Evolutionary conservation across 164 flowering plant genomes (phyloP).

Genomic region (Vitis vinifera): DNA sequence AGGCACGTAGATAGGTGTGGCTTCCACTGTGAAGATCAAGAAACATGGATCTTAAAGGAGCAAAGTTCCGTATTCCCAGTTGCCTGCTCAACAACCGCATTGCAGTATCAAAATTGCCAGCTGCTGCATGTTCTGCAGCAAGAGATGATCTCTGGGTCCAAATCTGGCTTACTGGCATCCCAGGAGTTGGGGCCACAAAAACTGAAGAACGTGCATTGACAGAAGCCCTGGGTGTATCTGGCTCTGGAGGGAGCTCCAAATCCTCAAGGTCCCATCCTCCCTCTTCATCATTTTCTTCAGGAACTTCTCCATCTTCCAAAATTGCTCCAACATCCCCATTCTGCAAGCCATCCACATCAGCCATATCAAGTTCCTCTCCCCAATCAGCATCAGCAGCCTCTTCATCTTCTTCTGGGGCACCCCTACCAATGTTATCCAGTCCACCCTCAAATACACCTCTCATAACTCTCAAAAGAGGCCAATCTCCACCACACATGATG

Average conservation of each 20-base stretch:
- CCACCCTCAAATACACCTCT: conserved; percentile 87
- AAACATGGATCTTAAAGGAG: conserved; percentile 65
- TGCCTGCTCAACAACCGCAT: conserved; percentile 67
- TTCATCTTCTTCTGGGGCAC: conserved; percentile 55
- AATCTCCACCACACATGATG: conserved; percentile 63
- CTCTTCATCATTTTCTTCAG: conserved; percentile 64
- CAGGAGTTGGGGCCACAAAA: conserved; percentile 78
- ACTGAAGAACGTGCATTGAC: conserved; percentile 42
- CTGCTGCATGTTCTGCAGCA: conserved; percentile 96
- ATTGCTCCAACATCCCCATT: conserved; percentile 57
- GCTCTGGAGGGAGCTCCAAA: conserved; percentile 65
- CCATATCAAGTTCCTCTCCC: conserved; percentile 78
- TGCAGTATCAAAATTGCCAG: conserved; percentile 81
- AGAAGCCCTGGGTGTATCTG: conserved; percentile 56
- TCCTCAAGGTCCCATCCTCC: conserved; percentile 82
- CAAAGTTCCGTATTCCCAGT: conserved; percentile 68
- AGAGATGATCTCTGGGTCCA: conserved; percentile 86
- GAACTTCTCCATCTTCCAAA: conserved; percentile 58
- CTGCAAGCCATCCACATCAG: conserved; percentile 54
- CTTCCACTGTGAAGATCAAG: conserved; percentile 78
- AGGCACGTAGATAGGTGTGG: conserved; percentile 62
- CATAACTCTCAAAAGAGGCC: conserved; percentile 62
- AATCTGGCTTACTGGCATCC: conserved; percentile 83
- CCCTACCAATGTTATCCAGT: conserved; percentile 51
- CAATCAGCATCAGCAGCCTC: conserved; percentile 72